These are phyloP conservation scores for Musa itinerans DNA, from an alignment of 176 grass and related monocot species.

Conservation along the genomic window DNA sequence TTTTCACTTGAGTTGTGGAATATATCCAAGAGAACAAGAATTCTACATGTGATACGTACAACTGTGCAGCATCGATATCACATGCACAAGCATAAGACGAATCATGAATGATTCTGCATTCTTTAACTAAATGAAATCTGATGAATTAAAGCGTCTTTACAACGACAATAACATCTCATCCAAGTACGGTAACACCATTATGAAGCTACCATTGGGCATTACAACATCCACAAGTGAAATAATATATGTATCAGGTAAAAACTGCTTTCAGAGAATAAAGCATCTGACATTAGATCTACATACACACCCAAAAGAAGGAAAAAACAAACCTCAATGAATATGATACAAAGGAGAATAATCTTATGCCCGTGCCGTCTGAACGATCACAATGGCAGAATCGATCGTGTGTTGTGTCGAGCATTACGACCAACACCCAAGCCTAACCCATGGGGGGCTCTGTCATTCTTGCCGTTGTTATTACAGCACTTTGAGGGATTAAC, in stretches of 20 bases:
- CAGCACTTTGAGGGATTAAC: slow-evolving; percentile 47
- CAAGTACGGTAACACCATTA: no score
- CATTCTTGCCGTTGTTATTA: slow-evolving; percentile 39
- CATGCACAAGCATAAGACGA: no score
- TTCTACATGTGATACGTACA: no score
- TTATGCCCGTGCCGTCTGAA: neutral
- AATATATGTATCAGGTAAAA: neutral
- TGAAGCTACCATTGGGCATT: neutral
- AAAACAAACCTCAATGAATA: neutral
- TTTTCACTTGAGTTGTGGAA: no score
- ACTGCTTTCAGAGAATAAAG: neutral
- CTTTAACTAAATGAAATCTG: no score
- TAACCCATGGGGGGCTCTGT: slow-evolving; percentile 44
- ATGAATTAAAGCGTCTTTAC: no score
- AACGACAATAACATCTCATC: no score
- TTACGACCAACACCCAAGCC: slow-evolving; percentile 67
- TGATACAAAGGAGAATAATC: neutral
- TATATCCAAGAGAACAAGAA: no score
- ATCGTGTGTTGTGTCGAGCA: slow-evolving; percentile 43
- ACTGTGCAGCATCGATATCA: no score
- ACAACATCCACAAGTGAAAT: neutral
- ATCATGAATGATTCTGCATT: no score
- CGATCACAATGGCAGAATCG: slow-evolving; percentile 61
- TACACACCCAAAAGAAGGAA: neutral
- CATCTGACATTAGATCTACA: neutral